Conservation (phyloP, 78 protist genomes). For the Cavenderia fasciculata region DNA sequence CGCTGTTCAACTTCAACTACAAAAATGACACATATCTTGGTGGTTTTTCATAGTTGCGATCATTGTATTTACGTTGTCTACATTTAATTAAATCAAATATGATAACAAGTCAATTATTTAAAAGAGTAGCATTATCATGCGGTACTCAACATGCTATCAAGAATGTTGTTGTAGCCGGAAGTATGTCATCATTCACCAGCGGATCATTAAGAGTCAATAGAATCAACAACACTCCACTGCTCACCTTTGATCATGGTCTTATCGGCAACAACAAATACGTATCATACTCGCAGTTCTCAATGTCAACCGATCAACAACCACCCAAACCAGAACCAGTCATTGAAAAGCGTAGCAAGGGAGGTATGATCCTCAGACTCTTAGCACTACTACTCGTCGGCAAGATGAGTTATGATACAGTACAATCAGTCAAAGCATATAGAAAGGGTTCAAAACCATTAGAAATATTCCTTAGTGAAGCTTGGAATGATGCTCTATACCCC, state of each 20-base stretch:
- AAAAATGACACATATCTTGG: no score
- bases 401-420: neutral
- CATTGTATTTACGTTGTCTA: no score
- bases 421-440: slow-evolving; percentile 6
- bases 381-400: slow-evolving; percentile 4
- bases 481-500: slow-evolving; percentile 44
- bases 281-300: slow-evolving; percentile 5
- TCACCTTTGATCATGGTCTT: neutral
- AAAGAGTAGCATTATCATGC: no score
- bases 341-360: neutral
- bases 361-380: neutral
- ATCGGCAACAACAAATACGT: neutral
- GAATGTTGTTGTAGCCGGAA: neutral
- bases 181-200: neutral
- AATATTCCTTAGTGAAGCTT: neutral
- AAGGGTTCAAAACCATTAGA: slow-evolving; percentile 27
- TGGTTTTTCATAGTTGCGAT: neutral
- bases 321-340: neutral
- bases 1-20: no score
- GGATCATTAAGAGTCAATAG: neutral
- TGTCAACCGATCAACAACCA: slow-evolving; percentile 46
- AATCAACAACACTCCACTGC: neutral
- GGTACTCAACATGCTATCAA: neutral
- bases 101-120: neutral
- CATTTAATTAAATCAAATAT: no score